A percentile compares a stretch with the other conserved stretches of the same genome.
These are phyloP conservation scores for Williopsis jadinii DNA, from an alignment of 1,139 yeast genomes.

Conservation along the genomic window DNA sequence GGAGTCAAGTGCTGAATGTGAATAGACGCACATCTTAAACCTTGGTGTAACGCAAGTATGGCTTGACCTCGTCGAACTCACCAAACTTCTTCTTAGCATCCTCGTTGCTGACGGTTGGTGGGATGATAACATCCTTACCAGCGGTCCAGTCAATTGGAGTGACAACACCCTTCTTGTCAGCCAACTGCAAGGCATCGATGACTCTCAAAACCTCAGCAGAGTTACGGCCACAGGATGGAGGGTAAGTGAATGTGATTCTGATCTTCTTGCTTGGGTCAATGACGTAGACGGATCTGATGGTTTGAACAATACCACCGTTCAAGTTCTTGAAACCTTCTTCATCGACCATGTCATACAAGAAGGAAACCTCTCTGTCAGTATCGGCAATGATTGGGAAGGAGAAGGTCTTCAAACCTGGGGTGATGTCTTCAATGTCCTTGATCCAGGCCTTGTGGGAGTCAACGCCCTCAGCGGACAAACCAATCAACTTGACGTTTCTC, in stretches of 20 bases:
- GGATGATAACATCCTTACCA: constrained; percentile 81
- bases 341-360: constrained; percentile 74
- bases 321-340: constrained; percentile 80
- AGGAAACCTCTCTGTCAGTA: constrained; percentile 61
- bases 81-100: constrained; percentile 72
- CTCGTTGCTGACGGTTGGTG: constrained; percentile 63
- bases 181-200: constrained; percentile 70
- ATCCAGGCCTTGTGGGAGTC: constrained; percentile 75
- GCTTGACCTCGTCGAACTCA: constrained; percentile 68
- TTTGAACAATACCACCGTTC: constrained; percentile 60
- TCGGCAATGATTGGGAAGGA: constrained; percentile 80
- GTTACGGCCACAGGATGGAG: constrained; percentile 84
- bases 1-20: background rate
- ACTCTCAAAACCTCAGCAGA: constrained; percentile 83
- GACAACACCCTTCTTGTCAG: constrained; percentile 64
- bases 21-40: constrained; percentile 4
- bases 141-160: constrained; percentile 87
- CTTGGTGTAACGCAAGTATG: constrained; percentile 58
- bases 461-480: constrained; percentile 68
- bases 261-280: constrained; percentile 76
- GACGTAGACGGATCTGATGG: constrained; percentile 77
- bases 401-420: constrained; percentile 37
- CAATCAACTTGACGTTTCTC: constrained; percentile 71
- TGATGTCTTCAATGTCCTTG: constrained; percentile 73
- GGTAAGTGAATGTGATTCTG: constrained; percentile 69